Evolutionary conservation across 768 basidiomycete species (phyloP).

Genomic region (Suillus brevipes): DNA sequence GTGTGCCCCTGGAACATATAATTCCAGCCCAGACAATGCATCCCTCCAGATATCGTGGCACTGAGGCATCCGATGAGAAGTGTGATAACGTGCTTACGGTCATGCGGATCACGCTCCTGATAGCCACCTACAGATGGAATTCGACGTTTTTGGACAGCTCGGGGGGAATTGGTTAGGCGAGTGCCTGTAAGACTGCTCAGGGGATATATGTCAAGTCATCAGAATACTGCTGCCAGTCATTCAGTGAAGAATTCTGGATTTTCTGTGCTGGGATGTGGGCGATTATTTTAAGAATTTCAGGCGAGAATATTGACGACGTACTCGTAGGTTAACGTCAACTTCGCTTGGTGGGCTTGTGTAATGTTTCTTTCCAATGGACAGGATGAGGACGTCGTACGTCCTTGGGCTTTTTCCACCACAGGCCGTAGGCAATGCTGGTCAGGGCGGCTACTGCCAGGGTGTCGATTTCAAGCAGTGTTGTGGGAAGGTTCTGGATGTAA

Average conservation of each 20-base stretch:
- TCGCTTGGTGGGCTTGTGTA: neutral
- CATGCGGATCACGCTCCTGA: fast-evolving
- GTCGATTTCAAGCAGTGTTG: conserved; percentile 55
- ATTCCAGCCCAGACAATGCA: conserved; percentile 29
- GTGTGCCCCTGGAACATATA: conserved; percentile 9
- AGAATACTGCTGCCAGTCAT: too few relatives aligned
- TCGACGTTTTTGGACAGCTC: neutral
- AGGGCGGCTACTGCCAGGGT: conserved; percentile 37
- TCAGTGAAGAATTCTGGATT: neutral
- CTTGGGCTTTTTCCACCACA: conserved; percentile 44
- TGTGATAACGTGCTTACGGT: neutral
- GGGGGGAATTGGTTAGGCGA: neutral
- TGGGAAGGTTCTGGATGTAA: conserved; percentile 21
- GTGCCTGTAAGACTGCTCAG: neutral
- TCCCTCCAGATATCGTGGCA: conserved; percentile 24
- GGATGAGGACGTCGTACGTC: conserved; percentile 26
- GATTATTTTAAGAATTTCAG: neutral
- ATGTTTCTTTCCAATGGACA: neutral
- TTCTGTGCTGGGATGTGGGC: neutral
- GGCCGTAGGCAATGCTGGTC: conserved; percentile 29
- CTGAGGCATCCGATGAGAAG: neutral
- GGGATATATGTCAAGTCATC: neutral
- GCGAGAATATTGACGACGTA: neutral
- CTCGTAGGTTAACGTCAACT: neutral
- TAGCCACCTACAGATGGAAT: conserved; percentile 1